These are phyloP conservation scores for Saccharomyces eubayanus DNA, from an alignment of 805 yeast species.

Conservation along the genomic window DNA sequence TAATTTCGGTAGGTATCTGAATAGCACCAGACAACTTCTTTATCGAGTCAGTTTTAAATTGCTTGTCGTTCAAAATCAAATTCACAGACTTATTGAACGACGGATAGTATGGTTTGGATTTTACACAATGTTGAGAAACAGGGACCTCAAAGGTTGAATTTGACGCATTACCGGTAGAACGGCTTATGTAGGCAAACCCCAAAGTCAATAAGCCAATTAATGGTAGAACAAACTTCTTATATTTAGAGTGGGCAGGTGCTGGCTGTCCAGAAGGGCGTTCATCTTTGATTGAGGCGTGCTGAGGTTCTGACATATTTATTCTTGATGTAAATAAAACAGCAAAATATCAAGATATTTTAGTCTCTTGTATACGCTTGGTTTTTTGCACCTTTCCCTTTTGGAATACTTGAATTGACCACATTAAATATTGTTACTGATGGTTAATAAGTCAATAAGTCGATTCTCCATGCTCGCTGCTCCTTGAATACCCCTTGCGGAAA, in stretches of 20 bases:
- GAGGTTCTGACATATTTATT: neutral
- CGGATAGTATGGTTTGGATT: slow-evolving; percentile 1
- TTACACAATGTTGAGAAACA: neutral
- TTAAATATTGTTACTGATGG: too few relatives aligned
- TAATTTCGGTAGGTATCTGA: slow-evolving; percentile 49
- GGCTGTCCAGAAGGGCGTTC: neutral
- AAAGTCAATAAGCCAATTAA: neutral
- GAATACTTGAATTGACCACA: too few relatives aligned
- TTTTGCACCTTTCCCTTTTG: too few relatives aligned
- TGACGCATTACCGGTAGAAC: neutral
- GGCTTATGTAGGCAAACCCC: neutral
- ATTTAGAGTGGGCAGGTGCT: neutral
- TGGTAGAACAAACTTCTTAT: neutral
- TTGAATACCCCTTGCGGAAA: neutral
- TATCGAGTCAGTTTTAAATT: slow-evolving; percentile 33
- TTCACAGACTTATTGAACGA: slow-evolving; percentile 4
- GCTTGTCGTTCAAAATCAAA: slow-evolving; percentile 18
- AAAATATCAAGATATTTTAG: neutral
- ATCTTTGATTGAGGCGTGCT: neutral
- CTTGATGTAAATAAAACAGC: neutral
- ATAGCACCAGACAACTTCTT: slow-evolving; percentile 45
- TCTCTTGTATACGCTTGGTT: too few relatives aligned
- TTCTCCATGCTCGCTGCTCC: neutral
- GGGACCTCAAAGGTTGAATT: neutral
- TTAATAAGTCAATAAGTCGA: neutral